phyloP scores from a whole-genome alignment of 345 rosid genomes.

The Trapa bicornis region DNA sequence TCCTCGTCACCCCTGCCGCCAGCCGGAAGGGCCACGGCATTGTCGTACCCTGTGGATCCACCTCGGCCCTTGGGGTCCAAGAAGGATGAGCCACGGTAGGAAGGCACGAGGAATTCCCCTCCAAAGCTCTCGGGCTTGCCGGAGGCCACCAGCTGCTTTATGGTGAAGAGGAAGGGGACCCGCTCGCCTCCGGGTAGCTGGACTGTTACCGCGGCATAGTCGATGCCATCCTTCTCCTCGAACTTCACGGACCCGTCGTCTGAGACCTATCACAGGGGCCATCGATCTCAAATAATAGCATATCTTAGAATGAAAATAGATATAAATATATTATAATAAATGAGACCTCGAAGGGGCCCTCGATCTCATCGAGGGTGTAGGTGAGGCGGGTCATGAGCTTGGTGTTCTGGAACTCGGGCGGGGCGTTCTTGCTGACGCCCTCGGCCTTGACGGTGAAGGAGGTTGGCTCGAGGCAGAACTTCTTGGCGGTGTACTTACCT shows the following conservation, averaged over 20 bases:
- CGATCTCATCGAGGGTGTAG: conserved; percentile 91
- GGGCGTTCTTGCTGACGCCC: conserved; percentile 60
- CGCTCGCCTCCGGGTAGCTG: conserved; percentile 86
- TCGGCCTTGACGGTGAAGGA: conserved; percentile 99
- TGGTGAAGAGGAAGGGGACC: conserved; percentile 80
- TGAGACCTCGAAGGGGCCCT: conserved; percentile 80
- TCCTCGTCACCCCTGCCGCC: conserved; percentile 98
- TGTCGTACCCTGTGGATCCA: conserved; percentile 83
- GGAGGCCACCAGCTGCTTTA: conserved; percentile 67
- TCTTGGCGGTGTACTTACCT: conserved; percentile 75
- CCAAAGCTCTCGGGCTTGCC: conserved; percentile 71
- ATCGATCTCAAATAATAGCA: no score
- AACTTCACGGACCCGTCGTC: conserved; percentile 48
- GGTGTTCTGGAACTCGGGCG: conserved; percentile 84
- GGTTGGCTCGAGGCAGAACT: conserved; percentile 87
- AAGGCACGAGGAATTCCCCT: conserved; percentile 64
- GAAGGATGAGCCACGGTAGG: conserved; percentile 76
- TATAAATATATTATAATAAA: no score
- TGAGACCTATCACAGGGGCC: conserved; percentile 4
- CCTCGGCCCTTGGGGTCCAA: conserved; percentile 94
- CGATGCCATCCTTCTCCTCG: conserved; percentile 80
- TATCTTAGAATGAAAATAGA: no score
- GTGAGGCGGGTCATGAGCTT: conserved; percentile 98
- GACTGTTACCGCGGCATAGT: conserved; percentile 76
- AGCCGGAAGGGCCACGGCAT: conserved; percentile 82